These are phyloP conservation scores for Solanum bulbocastanum DNA, from an alignment of 257 asterid species.

Conservation along the genomic window DNA sequence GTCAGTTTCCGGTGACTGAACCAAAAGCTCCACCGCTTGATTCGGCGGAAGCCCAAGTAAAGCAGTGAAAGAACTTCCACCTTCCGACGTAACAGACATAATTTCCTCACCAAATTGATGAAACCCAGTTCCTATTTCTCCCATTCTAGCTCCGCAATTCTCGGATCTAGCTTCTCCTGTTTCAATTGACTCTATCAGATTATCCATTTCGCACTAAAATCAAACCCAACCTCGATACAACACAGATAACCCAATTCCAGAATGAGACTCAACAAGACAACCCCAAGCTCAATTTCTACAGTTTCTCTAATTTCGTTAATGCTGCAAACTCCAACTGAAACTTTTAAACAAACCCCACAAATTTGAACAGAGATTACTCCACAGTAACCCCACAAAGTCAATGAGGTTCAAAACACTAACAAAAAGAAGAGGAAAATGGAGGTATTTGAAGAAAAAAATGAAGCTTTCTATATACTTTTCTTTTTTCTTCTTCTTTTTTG, in stretches of 20 bases:
- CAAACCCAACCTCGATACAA: neutral
- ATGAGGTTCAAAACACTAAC: neutral
- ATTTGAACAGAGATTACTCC: neutral
- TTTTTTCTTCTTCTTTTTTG: neutral
- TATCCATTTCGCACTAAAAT: slow-evolving; percentile 11
- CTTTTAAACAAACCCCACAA: neutral
- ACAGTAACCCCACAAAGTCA: neutral
- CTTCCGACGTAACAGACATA: neutral
- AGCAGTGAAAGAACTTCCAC: slow-evolving; percentile 73
- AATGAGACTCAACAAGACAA: neutral
- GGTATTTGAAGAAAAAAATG: neutral
- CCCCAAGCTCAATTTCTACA: neutral
- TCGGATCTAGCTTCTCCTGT: slow-evolving; percentile 63
- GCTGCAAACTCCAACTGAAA: neutral
- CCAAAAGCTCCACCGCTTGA: slow-evolving; percentile 83
- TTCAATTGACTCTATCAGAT: slow-evolving; percentile 14
- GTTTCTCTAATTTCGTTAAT: neutral
- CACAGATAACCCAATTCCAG: neutral
- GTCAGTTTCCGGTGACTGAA: slow-evolving; percentile 22
- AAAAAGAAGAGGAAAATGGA: neutral
- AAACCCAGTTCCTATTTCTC: slow-evolving; percentile 9
- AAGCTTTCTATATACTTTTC: neutral
- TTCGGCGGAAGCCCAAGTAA: slow-evolving; percentile 80
- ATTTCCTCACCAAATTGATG: neutral
- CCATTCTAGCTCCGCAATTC: slow-evolving; percentile 7